Base-by-base conservation (phyloP, 225 moss, liverwort and hornwort species). In the Polytrichum formosum region DNA sequence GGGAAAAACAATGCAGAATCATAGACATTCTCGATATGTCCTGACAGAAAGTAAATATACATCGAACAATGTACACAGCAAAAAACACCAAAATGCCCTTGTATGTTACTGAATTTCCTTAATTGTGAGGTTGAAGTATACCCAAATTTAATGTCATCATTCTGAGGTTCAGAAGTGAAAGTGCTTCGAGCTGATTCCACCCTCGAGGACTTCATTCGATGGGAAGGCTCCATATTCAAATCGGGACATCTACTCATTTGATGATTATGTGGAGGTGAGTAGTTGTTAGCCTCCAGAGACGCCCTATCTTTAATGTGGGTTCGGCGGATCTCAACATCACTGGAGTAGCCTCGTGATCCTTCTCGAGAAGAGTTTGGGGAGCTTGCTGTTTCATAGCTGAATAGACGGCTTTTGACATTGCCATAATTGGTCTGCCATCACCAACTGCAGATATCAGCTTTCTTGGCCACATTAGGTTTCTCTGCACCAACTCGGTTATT, bases 331-430 rank as follows among this genome's bases (percentile, higher is more conserved):
- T 70, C 79, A 70, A 69, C 67, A 63, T 81, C 81, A 27, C 59
- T 66, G 5, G 46, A 61, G 54, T 69, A 67, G 69, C 30, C 53
- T 18, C 61, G 70, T 25, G 67, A 61, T 30, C 68, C 80, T 28
- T 83, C 80, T 72, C 56, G 68, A 64, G 61, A 82, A 72, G 72
- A 63, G 54, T 67, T 68, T 23, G 82, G 78, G 73, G 75, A 83
- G 19, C 63, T 61, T 53, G 70, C 73, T 54, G 72, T 78, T 75
- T 74, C 83, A 23, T 90, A 86, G 58, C 77, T 90, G 78, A 90
- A 86, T 1, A 90, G 79, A 27, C 86, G 81, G 77, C 89, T 86
- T 73, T 90, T 86, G 4, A 86, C 81, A 5, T 79, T 80, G 77
- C 73, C 81, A 53, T 86, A 86, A 63, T 84, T 83, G 71, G 76